phyloP scores from a whole-genome alignment of 1,139 yeast species.

The Blastobotrys persicus region DNA sequence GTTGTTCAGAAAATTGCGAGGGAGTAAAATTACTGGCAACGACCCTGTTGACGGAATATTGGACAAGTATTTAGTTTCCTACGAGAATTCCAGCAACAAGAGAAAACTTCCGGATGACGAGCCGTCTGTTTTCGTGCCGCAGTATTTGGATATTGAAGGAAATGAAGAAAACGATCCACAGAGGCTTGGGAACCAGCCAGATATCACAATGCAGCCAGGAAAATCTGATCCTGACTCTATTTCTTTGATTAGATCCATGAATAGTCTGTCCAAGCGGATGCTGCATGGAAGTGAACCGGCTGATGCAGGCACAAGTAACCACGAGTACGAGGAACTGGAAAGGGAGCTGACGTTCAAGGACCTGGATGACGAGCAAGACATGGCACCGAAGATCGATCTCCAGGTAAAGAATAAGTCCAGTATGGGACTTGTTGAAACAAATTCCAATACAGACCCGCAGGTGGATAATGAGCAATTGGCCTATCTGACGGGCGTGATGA shows the following conservation, averaged over 20 bases:
- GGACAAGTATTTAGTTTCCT: constrained; percentile 65
- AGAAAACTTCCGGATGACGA: constrained; percentile 49
- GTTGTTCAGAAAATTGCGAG: constrained; percentile 80
- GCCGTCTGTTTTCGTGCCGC: constrained; percentile 37
- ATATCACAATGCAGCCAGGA: constrained; percentile 72
- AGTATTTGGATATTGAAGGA: constrained; percentile 65
- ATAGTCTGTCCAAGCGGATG: constrained; percentile 80
- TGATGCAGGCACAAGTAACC: constrained; percentile 6
- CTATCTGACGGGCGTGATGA: constrained; percentile 23
- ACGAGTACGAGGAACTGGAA: constrained; percentile 39
- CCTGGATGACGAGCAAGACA: constrained; percentile 49
- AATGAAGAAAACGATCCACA: constrained; percentile 81
- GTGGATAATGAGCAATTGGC: constrained; percentile 7
- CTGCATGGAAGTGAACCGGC: constrained; percentile 49
- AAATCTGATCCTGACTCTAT: constrained; percentile 62
- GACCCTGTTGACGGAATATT: constrained; percentile 82
- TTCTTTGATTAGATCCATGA: constrained; percentile 82
- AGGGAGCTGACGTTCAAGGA: constrained; percentile 62
- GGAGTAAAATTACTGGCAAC: constrained; percentile 74
- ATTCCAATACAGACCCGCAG: constrained; percentile 5
- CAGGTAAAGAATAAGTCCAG: constrained; percentile 37
- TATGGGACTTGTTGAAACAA: constrained; percentile 27
- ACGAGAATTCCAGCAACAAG: constrained; percentile 21
- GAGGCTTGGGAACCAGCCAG: constrained; percentile 76
- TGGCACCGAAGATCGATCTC: constrained; percentile 55